Evolutionary conservation across 2,329 filamentous ascomycete species (phyloP).

Genomic region (Dactylellina drechsleri): DNA sequence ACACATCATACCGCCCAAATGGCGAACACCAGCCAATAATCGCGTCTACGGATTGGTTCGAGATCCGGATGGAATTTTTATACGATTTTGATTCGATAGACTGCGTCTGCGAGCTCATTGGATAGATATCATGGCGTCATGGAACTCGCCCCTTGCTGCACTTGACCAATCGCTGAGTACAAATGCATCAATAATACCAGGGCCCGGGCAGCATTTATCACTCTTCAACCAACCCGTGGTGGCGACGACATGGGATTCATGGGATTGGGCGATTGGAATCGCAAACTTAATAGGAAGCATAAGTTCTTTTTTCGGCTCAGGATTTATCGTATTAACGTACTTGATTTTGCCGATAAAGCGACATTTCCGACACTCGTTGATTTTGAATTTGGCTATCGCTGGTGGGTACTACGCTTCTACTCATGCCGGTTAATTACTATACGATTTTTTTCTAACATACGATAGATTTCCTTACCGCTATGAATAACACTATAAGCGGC

Average conservation of each 20-base stretch:
- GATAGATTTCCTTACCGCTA: constrained; percentile 63
- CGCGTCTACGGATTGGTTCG: too few species aligned
- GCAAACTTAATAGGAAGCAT: constrained; percentile 47
- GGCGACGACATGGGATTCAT: not conserved
- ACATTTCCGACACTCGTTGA: constrained; percentile 53
- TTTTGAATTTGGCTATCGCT: constrained; percentile 47
- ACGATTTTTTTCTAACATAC: not conserved
- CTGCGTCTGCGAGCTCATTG: too few species aligned
- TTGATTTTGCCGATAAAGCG: constrained; percentile 50
- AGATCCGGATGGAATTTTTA: too few species aligned
- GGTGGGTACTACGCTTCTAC: constrained; percentile 16
- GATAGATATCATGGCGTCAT: too few species aligned
- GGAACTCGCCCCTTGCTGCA: too few species aligned
- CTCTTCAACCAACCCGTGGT: too few species aligned
- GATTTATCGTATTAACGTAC: constrained; percentile 47
- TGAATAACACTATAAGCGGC: constrained; percentile 64
- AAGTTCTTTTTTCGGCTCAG: constrained; percentile 38
- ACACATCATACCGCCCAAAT: too few species aligned
- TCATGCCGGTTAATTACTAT: not conserved
- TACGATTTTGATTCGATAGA: too few species aligned
- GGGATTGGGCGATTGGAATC: constrained; percentile 26
- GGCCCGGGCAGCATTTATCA: too few species aligned
- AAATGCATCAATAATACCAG: too few species aligned
- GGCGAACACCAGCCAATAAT: too few species aligned
- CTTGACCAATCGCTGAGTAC: too few species aligned